phyloP scores from a whole-genome alignment of 2,329 filamentous ascomycete genomes.

The Hymenotorrendiella dingleyae region DNA sequence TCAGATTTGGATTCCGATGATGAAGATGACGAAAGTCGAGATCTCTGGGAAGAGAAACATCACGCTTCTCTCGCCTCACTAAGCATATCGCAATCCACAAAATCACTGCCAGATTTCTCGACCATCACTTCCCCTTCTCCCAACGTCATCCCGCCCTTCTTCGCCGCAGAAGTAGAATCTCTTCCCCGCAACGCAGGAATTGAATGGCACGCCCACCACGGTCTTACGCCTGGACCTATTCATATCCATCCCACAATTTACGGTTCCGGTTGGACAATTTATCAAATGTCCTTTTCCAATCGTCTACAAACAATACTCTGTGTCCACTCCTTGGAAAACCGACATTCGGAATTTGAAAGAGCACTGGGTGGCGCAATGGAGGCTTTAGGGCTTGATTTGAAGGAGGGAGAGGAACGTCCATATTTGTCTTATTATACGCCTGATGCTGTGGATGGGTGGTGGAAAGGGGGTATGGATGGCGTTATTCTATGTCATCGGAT shows the following conservation, averaged over 20 bases:
- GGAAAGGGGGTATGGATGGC: conserved; percentile 10
- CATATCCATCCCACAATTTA: conserved; percentile 4
- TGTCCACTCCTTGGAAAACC: conserved; percentile 7
- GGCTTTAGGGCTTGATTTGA: neutral
- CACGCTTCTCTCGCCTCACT: conserved; percentile 38
- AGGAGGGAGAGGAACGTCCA: neutral
- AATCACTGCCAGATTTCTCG: conserved; percentile 42
- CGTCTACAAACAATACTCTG: conserved; percentile 5
- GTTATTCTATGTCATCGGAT: conserved; percentile 38
- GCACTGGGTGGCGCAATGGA: neutral
- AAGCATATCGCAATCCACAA: conserved; percentile 19
- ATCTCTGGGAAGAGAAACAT: conserved; percentile 64
- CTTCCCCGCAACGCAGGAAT: conserved; percentile 69
- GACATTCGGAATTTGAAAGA: too few species aligned
- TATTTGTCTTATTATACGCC: conserved; percentile 18
- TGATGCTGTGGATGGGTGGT: conserved; percentile 3
- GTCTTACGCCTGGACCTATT: conserved; percentile 36
- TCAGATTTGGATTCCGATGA: conserved; percentile 39
- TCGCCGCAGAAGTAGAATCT: conserved; percentile 68
- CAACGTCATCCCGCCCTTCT: conserved; percentile 56
- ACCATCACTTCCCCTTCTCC: conserved; percentile 11
- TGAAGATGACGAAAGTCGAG: conserved; percentile 47
- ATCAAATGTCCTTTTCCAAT: conserved; percentile 11
- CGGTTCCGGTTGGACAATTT: conserved; percentile 7
- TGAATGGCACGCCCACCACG: conserved; percentile 76